Conservation (phyloP, 1,284 basidiomycete genomes). For the Puccinia hordei region DNA sequence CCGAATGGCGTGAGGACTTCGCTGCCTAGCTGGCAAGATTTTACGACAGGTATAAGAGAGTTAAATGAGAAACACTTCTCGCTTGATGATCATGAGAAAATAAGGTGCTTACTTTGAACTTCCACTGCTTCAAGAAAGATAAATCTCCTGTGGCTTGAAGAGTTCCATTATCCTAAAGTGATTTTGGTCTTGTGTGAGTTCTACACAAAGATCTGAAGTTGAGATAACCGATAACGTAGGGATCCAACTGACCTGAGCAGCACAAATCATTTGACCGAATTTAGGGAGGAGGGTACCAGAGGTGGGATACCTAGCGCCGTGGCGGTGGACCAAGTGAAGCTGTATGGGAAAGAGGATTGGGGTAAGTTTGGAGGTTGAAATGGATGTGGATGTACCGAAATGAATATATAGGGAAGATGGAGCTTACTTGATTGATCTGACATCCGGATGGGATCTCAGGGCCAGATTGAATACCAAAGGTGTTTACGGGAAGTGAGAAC, state of each 20-base stretch:
- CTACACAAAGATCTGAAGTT: background rate
- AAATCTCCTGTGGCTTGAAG: constrained; percentile 29
- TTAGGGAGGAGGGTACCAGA: background rate
- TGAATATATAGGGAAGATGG: background rate
- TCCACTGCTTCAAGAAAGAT: constrained; percentile 37
- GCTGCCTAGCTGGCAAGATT: constrained; percentile 58
- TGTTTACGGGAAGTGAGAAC: constrained; percentile 26
- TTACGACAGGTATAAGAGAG: background rate
- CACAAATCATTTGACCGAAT: constrained; percentile 15
- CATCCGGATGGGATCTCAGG: constrained; percentile 29
- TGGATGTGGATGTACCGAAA: background rate
- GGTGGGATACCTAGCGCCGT: constrained; percentile 48
- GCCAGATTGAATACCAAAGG: constrained; percentile 23
- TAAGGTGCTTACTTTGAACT: constrained; percentile 16
- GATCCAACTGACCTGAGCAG: constrained; percentile 16
- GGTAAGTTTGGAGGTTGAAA: background rate
- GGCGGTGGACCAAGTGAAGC: constrained; percentile 43
- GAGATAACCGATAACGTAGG: background rate
- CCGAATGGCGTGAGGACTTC: constrained; percentile 64
- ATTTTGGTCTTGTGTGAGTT: background rate
- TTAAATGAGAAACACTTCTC: background rate
- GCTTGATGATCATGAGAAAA: background rate
- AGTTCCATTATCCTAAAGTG: background rate
- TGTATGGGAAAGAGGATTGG: background rate
- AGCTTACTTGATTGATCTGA: constrained; percentile 30